A percentile compares a stretch with the other conserved stretches of the same genome.
Conservation (phyloP, 2,329 filamentous ascomycete genomes). For the Colletotrichum lindemuthianum region DNA sequence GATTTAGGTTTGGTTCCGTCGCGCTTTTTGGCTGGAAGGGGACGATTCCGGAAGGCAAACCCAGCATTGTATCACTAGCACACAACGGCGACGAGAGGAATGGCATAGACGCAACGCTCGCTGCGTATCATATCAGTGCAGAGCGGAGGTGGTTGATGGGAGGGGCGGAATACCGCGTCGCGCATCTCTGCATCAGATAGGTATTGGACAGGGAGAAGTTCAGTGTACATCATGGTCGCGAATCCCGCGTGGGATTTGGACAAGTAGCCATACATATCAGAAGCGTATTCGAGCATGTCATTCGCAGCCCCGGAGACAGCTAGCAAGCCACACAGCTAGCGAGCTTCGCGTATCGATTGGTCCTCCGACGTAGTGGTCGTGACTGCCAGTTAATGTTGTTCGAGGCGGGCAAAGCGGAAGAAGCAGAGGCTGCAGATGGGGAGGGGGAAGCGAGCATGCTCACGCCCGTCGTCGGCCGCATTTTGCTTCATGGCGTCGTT, state of each 20-base stretch:
- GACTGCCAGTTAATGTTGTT: slow-evolving; percentile 19
- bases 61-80: slow-evolving; percentile 34
- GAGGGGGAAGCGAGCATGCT: background rate
- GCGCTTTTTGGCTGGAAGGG: slow-evolving; percentile 4
- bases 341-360: slow-evolving; percentile 21
- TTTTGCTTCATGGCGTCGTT: slow-evolving; percentile 3
- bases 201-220: slow-evolving; percentile 19
- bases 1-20: background rate
- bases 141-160: background rate
- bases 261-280: slow-evolving; percentile 15
- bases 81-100: slow-evolving; percentile 18
- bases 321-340: background rate
- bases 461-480: slow-evolving; percentile 5
- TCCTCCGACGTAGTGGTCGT: slow-evolving; percentile 9
- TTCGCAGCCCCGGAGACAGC: background rate
- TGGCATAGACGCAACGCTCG: slow-evolving; percentile 10
- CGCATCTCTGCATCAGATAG: slow-evolving; percentile 13
- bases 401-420: slow-evolving; percentile 25
- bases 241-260: slow-evolving; percentile 8
- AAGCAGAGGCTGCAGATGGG: slow-evolving; percentile 22
- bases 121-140: background rate
- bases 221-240: slow-evolving; percentile 29
- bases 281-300: slow-evolving; percentile 3
- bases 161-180: slow-evolving; percentile 1
- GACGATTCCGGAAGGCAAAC: background rate